Conservation (phyloP, 2,329 filamentous ascomycete genomes). For the Alternaria gansuensis region DNA sequence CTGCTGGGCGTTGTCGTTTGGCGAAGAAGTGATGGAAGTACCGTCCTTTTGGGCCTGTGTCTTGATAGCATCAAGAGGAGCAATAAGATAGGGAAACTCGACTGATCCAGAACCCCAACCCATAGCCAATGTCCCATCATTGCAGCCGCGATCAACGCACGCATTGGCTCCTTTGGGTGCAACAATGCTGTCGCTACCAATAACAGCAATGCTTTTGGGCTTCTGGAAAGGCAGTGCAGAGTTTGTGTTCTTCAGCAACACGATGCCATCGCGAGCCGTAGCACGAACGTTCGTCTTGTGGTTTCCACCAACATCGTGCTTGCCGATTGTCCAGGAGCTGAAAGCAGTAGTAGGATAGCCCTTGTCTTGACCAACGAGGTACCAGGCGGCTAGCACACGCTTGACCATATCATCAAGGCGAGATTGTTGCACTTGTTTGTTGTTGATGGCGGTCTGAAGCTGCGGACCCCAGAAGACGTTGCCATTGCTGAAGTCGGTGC, state of each 20-base stretch:
- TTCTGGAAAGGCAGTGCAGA: conserved; percentile 75
- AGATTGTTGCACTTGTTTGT: conserved; percentile 54
- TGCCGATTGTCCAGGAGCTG: conserved; percentile 57
- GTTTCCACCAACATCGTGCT: conserved; percentile 52
- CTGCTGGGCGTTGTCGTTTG: conserved; percentile 50
- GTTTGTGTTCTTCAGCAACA: conserved; percentile 68
- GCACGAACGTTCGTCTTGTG: conserved; percentile 53
- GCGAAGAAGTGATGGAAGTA: conserved; percentile 52
- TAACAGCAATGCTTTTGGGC: conserved; percentile 67
- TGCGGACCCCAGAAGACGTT: conserved; percentile 65
- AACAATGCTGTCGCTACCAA: conserved; percentile 84
- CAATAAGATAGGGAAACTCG: conserved; percentile 56
- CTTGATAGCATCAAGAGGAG: conserved; percentile 56
- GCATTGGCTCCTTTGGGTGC: conserved; percentile 80
- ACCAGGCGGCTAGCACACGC: conserved; percentile 60
- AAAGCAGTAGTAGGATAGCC: conserved; percentile 57
- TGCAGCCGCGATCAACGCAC: conserved; percentile 73
- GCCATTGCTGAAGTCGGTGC: conserved; percentile 45
- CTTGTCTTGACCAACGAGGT: conserved; percentile 59
- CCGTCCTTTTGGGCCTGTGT: conserved; percentile 49
- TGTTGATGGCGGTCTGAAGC: conserved; percentile 63
- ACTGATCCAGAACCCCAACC: conserved; percentile 71
- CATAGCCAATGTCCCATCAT: conserved; percentile 71
- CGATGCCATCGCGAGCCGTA: conserved; percentile 60
- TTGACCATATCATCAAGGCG: conserved; percentile 56